Evolutionary conservation across 352 stramenopile species (phyloP).

Genomic region (Globisporangium cederbergense): DNA sequence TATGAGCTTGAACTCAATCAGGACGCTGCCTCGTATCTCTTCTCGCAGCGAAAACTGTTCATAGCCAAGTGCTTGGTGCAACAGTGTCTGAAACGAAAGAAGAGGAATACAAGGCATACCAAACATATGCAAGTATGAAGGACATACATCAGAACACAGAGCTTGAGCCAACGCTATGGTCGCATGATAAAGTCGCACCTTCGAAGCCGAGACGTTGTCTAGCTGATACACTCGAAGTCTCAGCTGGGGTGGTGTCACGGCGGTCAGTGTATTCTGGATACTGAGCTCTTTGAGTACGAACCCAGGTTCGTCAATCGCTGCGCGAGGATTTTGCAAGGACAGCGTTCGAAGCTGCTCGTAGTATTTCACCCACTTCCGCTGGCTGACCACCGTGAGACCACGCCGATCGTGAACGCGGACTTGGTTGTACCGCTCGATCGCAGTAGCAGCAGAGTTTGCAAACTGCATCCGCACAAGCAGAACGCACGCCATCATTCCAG

Average conservation of each 20-base stretch:
- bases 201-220: constrained; percentile 20
- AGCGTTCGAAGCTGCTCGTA: constrained; percentile 31
- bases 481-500: constrained; percentile 80
- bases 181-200: constrained; percentile 15
- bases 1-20: constrained; percentile 56
- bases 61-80: constrained; percentile 48
- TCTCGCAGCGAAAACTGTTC: constrained; percentile 48
- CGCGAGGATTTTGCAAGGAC: background rate
- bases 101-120: background rate
- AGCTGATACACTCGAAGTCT: constrained; percentile 50
- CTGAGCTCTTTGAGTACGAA: constrained; percentile 11
- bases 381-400: constrained; percentile 61
- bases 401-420: constrained; percentile 51
- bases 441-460: constrained; percentile 31
- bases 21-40: constrained; percentile 44
- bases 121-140: background rate
- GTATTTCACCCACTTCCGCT: constrained; percentile 74
- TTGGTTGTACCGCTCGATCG: constrained; percentile 69
- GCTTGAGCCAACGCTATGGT: background rate
- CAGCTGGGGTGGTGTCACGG: constrained; percentile 19
- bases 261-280: constrained; percentile 18
- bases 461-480: constrained; percentile 68
- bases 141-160: background rate
- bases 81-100: constrained; percentile 16
- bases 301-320: background rate